Evolutionary conservation across 805 yeast genomes (phyloP).

Genomic region (Candida vartiovaarae): DNA sequence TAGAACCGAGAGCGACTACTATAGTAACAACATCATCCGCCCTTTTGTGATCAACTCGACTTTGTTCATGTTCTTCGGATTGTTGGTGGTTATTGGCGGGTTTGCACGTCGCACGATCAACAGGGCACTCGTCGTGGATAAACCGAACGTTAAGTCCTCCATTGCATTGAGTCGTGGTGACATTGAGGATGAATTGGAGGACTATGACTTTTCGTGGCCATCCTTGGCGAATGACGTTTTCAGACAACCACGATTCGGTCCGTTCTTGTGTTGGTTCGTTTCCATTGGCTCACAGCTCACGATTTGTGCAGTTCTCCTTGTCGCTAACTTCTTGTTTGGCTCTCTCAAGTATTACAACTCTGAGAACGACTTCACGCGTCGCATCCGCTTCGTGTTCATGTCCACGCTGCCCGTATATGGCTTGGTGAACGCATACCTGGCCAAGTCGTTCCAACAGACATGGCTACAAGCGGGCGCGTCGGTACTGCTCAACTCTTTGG

Average conservation of each 20-base stretch:
- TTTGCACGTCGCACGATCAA: conserved; percentile 13
- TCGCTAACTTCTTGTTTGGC: conserved; percentile 5
- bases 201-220: conserved; percentile 22
- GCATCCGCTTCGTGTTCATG: conserved; percentile 5
- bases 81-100: conserved; percentile 12
- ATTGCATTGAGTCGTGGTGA: conserved; percentile 2
- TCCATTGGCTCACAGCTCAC: conserved; percentile 18
- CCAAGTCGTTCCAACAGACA: conserved; percentile 14
- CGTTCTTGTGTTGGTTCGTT: conserved; percentile 10
- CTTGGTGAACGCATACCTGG: conserved; percentile 13
- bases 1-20: conserved; percentile 15
- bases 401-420: conserved; percentile 15
- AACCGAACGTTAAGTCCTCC: conserved; percentile 9
- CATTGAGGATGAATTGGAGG: conserved; percentile 4
- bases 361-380: conserved; percentile 6
- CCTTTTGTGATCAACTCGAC: conserved; percentile 18
- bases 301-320: conserved; percentile 4
- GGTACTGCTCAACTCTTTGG: conserved; percentile 13
- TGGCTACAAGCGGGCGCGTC: conserved; percentile 1
- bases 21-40: conserved; percentile 21
- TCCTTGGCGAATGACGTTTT: conserved; percentile 19
- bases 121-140: conserved; percentile 14
- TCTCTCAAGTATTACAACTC: conserved; percentile 11
- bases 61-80: conserved; percentile 11
- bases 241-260: conserved; percentile 12